Percentiles rank a stretch among this genome's conserved stretches.
phyloP scores from a whole-genome alignment of 2,329 filamentous ascomycete genomes.

The Elsinoe batatas region DNA sequence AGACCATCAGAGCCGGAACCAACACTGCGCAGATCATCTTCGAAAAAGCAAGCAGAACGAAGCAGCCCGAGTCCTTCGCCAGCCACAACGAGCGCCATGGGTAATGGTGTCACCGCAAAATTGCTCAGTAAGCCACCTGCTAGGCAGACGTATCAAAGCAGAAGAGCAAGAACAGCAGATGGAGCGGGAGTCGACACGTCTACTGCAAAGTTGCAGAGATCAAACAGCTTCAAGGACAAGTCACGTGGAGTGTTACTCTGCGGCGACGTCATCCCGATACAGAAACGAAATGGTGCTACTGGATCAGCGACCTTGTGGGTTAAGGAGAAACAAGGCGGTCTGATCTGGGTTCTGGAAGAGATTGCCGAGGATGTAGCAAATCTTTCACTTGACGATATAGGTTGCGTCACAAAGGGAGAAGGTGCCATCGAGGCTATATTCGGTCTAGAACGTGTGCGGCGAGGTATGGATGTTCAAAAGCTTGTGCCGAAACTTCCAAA shows the following conservation, averaged over 20 bases:
- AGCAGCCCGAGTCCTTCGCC: constrained; percentile 24
- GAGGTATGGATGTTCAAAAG: constrained; percentile 64
- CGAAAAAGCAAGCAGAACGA: neutral
- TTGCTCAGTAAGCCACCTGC: constrained; percentile 73
- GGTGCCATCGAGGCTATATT: constrained; percentile 83
- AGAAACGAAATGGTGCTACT: constrained; percentile 84
- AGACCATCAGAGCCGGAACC: constrained; percentile 18
- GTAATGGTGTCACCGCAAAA: constrained; percentile 78
- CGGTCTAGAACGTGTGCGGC: constrained; percentile 57
- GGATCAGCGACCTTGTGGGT: constrained; percentile 96
- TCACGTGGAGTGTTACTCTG: constrained; percentile 86
- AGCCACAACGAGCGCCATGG: constrained; percentile 44
- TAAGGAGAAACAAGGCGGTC: constrained; percentile 84
- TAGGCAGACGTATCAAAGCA: constrained; percentile 41
- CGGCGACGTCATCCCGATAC: constrained; percentile 95
- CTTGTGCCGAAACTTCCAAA: constrained; percentile 77
- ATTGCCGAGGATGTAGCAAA: constrained; percentile 88
- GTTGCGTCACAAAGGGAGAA: constrained; percentile 56
- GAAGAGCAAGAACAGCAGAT: constrained; percentile 56
- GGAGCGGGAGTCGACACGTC: constrained; percentile 41
- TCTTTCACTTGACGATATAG: constrained; percentile 67
- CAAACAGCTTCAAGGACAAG: constrained; percentile 60
- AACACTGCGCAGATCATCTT: neutral
- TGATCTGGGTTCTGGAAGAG: constrained; percentile 97
- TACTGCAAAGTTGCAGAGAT: constrained; percentile 37